Conservation (phyloP, 768 basidiomycete species). For the Russula sp. region DNA sequence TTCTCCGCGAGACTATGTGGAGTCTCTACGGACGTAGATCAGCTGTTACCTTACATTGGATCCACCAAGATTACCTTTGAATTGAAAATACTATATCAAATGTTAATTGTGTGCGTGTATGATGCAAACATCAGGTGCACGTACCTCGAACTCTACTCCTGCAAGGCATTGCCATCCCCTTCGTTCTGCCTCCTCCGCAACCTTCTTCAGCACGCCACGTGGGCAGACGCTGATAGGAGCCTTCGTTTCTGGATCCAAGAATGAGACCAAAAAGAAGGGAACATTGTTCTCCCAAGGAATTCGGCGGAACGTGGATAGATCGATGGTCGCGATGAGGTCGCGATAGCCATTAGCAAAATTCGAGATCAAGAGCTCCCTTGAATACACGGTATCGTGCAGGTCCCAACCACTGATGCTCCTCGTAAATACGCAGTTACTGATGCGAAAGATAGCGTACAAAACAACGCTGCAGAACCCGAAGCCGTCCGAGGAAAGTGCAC, state of each 20-base stretch:
- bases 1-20: constrained; percentile 70
- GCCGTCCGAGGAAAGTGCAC: constrained; percentile 68
- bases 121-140: not conserved
- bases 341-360: constrained; percentile 90
- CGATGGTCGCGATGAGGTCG: constrained; percentile 81
- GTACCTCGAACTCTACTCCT: constrained; percentile 92
- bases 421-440: constrained; percentile 3
- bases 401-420: constrained; percentile 67
- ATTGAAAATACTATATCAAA: constrained; percentile 69
- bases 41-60: not conserved
- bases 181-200: constrained; percentile 42
- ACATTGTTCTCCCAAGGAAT: constrained; percentile 90
- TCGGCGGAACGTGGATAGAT: constrained; percentile 79
- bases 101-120: not conserved
- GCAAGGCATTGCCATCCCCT: constrained; percentile 59
- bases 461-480: constrained; percentile 94
- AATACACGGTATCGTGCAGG: constrained; percentile 82
- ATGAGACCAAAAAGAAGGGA: constrained; percentile 90
- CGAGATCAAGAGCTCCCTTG: constrained; percentile 80
- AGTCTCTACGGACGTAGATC: constrained; percentile 51
- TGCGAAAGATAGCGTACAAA: constrained; percentile 47
- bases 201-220: constrained; percentile 63
- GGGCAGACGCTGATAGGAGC: constrained; percentile 78
- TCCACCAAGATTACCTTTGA: constrained; percentile 51
- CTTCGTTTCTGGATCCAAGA: constrained; percentile 80